These are phyloP conservation scores for Nyssa sinensis DNA, from an alignment of 148 eudicot genomes.

Conservation along the genomic window DNA sequence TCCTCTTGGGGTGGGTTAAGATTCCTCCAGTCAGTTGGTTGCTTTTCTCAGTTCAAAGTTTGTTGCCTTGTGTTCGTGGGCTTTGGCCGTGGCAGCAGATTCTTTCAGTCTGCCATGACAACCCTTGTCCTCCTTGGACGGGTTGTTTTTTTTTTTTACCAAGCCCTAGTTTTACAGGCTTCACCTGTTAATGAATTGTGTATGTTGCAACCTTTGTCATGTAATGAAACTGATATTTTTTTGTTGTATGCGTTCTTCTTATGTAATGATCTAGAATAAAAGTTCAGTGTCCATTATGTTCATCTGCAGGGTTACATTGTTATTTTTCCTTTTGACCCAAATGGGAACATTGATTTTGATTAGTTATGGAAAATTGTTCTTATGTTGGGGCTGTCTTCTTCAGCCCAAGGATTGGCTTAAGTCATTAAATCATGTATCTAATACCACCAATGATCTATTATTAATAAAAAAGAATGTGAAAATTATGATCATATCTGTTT, in stretches of 20 bases:
- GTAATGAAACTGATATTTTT: conserved; percentile 8
- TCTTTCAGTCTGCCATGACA: conserved; percentile 46
- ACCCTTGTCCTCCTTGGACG: conserved; percentile 10
- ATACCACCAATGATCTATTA: no score
- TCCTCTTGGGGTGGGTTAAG: conserved; percentile 14
- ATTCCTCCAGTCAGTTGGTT: conserved; percentile 23
- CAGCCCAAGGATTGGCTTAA: no score
- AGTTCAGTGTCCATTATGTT: no score
- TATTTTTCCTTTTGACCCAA: no score
- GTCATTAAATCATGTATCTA: no score
- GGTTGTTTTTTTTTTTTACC: conserved; percentile 51
- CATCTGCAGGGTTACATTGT: no score
- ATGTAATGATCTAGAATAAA: conserved; percentile 24
- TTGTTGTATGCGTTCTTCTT: neutral
- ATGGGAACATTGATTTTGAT: no score
- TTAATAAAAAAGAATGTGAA: no score
- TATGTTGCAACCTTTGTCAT: conserved; percentile 13
- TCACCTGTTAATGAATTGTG: conserved; percentile 30
- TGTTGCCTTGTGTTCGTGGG: conserved; percentile 36
- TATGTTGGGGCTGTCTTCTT: no score
- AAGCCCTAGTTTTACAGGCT: conserved; percentile 43
- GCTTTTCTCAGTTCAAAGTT: conserved; percentile 37
- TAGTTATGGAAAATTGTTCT: no score
- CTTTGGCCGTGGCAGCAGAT: conserved; percentile 52
- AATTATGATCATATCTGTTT: no score